Conservation (phyloP, 805 yeast species). For the Saccharomycopsis javanensis region DNA sequence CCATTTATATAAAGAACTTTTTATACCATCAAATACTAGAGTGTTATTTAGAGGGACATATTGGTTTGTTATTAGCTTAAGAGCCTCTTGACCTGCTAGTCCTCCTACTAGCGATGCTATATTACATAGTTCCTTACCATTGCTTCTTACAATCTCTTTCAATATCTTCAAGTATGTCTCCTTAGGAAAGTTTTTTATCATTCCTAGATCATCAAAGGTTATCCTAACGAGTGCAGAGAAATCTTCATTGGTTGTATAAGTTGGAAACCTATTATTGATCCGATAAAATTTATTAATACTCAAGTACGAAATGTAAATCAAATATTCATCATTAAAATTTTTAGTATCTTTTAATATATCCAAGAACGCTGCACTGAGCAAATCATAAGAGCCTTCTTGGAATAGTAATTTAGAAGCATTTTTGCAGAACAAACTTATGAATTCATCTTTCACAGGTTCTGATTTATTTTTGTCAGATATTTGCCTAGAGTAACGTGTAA, state of each 20-base stretch:
- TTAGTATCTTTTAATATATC: background rate
- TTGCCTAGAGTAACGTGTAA: conserved; percentile 29
- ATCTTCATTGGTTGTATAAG: background rate
- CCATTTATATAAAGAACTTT: conserved; percentile 38
- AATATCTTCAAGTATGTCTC: conserved; percentile 20
- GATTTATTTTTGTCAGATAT: conserved; percentile 25
- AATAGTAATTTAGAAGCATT: conserved; percentile 47
- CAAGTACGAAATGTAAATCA: conserved; percentile 14
- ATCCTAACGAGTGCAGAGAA: background rate
- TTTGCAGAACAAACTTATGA: conserved; percentile 46
- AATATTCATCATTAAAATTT: background rate
- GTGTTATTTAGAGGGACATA: conserved; percentile 69
- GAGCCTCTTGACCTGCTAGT: conserved; percentile 71
- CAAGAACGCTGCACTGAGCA: background rate
- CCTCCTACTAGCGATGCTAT: conserved; percentile 73
- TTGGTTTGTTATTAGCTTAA: conserved; percentile 68
- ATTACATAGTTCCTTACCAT: conserved; percentile 44
- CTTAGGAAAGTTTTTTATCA: background rate
- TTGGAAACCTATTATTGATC: conserved; percentile 14
- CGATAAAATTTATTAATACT: conserved; percentile 19
- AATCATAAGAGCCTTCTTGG: conserved; percentile 28
- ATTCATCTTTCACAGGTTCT: conserved; percentile 23
- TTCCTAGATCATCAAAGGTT: background rate
- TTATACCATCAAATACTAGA: conserved; percentile 63
- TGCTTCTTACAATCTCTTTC: conserved; percentile 32